A percentile compares a stretch with the other conserved stretches of the same genome.
Evolutionary conservation across 495 filamentous ascomycete species (phyloP).

Genomic region (Annulohypoxylon nitens): DNA sequence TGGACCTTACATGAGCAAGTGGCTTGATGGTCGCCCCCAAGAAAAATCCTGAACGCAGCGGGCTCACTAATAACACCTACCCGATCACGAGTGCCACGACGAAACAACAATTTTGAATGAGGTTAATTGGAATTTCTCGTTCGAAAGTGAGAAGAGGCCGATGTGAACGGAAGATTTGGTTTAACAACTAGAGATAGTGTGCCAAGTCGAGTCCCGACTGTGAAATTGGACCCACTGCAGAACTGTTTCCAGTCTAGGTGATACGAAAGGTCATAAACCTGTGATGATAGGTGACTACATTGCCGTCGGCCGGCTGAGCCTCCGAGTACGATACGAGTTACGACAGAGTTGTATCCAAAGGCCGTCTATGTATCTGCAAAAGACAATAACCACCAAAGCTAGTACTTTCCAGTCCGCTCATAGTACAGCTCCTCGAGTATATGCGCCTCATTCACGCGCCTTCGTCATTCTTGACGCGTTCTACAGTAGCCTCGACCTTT

Average conservation of each 20-base stretch:
- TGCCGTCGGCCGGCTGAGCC: too few relatives aligned
- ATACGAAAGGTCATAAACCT: neutral
- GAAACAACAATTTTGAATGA: neutral
- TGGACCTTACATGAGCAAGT: constrained; percentile 91
- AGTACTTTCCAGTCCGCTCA: neutral
- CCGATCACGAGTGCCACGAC: neutral
- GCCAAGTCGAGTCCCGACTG: neutral
- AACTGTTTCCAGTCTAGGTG: neutral
- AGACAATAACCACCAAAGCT: neutral
- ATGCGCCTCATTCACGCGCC: neutral
- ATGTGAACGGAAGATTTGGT: neutral
- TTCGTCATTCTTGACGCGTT: constrained; percentile 43
- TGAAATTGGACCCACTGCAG: neutral
- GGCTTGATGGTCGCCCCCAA: constrained; percentile 59
- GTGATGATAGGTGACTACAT: too few relatives aligned
- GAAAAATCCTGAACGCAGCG: constrained; percentile 24
- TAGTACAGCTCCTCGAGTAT: neutral
- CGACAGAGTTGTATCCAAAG: neutral
- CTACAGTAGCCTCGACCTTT: constrained; percentile 62
- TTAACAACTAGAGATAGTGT: neutral
- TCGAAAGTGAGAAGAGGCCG: neutral
- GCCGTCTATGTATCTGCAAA: neutral
- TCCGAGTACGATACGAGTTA: neutral
- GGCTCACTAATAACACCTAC: neutral
- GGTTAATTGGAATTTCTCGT: neutral